Conservation (phyloP, 495 filamentous ascomycete species). For the Choiromyces venosus region DNA sequence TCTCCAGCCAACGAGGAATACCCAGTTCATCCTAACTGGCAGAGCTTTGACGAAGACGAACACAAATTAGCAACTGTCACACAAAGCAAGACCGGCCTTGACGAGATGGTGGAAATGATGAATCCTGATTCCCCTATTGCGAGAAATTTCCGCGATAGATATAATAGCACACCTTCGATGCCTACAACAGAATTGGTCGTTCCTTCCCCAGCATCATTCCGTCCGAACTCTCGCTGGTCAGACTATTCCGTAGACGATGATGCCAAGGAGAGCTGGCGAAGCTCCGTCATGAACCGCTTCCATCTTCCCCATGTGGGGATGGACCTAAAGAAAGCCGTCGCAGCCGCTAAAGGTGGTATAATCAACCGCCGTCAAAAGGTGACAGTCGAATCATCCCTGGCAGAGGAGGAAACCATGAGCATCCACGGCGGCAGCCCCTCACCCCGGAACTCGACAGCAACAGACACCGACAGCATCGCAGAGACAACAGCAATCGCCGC, state of each 20-base stretch:
- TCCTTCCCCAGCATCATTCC: conserved; percentile 10
- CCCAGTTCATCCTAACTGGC: not conserved
- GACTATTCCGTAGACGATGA: conserved; percentile 28
- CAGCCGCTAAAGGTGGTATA: conserved; percentile 23
- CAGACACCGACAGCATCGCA: not conserved
- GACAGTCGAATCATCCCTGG: not conserved
- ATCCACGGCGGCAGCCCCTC: not conserved
- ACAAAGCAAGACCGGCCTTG: conserved; percentile 16
- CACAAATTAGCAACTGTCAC: conserved; percentile 2
- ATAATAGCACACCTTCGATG: conserved; percentile 9
- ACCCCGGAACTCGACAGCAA: conserved; percentile 6
- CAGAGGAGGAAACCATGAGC: conserved; percentile 10
- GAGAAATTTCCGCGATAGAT: conserved; percentile 4
- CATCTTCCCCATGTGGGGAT: conserved; percentile 16
- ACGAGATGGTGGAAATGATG: conserved; percentile 17
- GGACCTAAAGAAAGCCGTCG: conserved; percentile 16
- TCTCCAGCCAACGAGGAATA: not conserved
- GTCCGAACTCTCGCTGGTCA: conserved; percentile 24
- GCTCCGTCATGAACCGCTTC: conserved; percentile 21
- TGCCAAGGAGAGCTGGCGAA: conserved; percentile 21
- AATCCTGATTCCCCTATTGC: conserved; percentile 9
- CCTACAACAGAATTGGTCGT: conserved; percentile 7
- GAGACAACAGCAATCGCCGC: not conserved
- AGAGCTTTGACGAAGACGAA: not conserved
- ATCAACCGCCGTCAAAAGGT: not conserved